A percentile compares a stretch with the other conserved stretches of the same genome.
Conservation (phyloP, 2,329 filamentous ascomycete genomes). For the Sporothrix dimorphospora region DNA sequence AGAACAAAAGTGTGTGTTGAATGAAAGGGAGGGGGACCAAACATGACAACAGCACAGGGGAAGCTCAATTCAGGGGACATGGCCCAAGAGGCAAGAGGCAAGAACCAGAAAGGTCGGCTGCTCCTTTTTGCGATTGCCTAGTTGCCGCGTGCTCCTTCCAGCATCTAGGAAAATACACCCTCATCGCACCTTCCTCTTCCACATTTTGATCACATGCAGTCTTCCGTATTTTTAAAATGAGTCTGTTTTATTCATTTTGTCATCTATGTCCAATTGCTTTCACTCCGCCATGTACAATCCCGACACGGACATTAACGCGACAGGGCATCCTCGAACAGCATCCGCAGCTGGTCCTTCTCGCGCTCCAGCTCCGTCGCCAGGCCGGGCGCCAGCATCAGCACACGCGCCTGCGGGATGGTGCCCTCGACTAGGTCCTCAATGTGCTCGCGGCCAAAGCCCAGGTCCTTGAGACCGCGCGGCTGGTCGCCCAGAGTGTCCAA, state of each 20-base stretch:
- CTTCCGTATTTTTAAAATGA: neutral
- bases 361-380: slow-evolving; percentile 69
- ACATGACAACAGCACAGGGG: no score
- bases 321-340: slow-evolving; percentile 67
- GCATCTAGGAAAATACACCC: no score
- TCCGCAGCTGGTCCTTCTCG: slow-evolving; percentile 72
- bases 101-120: no score
- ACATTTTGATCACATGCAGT: neutral
- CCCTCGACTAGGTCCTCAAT: slow-evolving; percentile 88
- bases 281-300: neutral
- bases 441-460: slow-evolving; percentile 78
- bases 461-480: slow-evolving; percentile 77
- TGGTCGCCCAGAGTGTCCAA: slow-evolving; percentile 84
- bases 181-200: neutral
- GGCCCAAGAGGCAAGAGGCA: no score
- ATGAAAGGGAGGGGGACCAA: no score
- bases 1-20: no score
- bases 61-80: no score
- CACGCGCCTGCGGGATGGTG: slow-evolving; percentile 87
- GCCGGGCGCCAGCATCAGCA: slow-evolving; percentile 87
- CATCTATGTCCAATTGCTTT: neutral
- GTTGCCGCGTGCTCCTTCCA: no score
- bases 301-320: neutral
- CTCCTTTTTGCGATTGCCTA: no score
- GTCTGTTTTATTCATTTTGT: neutral